A percentile compares a stretch with the other conserved stretches of the same genome.
phyloP scores from a whole-genome alignment of 2,329 filamentous ascomycete species.

The Monilinia aucupariae region DNA sequence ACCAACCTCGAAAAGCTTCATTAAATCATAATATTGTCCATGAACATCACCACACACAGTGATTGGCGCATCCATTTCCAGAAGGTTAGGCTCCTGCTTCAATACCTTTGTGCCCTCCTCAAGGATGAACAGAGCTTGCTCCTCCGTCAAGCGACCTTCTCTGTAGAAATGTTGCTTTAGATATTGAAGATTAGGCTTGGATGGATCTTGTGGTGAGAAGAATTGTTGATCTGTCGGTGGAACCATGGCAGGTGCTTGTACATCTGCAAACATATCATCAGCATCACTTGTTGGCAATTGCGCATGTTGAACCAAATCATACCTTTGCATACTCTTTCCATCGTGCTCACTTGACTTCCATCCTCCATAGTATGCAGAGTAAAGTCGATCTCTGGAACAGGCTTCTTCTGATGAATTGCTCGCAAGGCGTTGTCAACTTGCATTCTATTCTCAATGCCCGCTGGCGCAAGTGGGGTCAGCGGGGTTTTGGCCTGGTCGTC shows the following conservation, averaged over 20 bases:
- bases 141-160: slow-evolving; percentile 92
- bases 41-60: slow-evolving; percentile 98
- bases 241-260: slow-evolving; percentile 92
- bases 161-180: slow-evolving; percentile 98
- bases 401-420: slow-evolving; percentile 91
- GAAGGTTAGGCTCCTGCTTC: slow-evolving; percentile 83
- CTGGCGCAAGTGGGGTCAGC: slow-evolving; percentile 22
- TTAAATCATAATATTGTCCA: slow-evolving; percentile 97
- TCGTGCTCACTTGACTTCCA: slow-evolving; percentile 87
- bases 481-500: slow-evolving; percentile 26
- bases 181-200: slow-evolving; percentile 88
- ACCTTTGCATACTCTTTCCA: slow-evolving; percentile 99
- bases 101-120: slow-evolving; percentile 81
- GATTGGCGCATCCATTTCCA: slow-evolving; percentile 99
- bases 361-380: slow-evolving; percentile 98
- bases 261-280: slow-evolving; percentile 56
- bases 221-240: slow-evolving; percentile 93
- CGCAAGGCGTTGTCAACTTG: slow-evolving; percentile 86
- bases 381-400: slow-evolving; percentile 96
- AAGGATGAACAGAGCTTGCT: slow-evolving; percentile 96
- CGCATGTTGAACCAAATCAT: slow-evolving; percentile 32
- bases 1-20: slow-evolving; percentile 99
- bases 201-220: slow-evolving; percentile 76
- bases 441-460: slow-evolving; percentile 24
- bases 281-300: slow-evolving; percentile 8